Percentiles rank a stretch among this genome's conserved stretches.
phyloP scores from a whole-genome alignment of 257 asterid genomes.

The Solanum ossicruentum region DNA sequence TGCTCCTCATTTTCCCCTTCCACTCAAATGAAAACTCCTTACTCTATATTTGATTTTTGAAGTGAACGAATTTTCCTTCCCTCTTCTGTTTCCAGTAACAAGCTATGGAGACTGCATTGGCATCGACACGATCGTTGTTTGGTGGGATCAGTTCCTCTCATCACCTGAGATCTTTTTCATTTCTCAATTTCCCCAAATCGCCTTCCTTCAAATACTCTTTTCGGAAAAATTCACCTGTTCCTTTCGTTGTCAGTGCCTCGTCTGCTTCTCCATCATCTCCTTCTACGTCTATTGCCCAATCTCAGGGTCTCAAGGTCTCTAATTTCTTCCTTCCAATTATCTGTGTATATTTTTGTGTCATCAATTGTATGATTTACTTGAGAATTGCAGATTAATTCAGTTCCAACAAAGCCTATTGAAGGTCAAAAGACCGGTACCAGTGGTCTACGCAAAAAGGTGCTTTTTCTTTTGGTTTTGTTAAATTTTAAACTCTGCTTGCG shows the following conservation, averaged over 20 bases:
- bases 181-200: constrained; percentile 15
- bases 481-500: neutral
- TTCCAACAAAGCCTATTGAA: constrained; percentile 74
- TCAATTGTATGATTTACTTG: neutral
- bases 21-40: neutral
- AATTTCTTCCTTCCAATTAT: neutral
- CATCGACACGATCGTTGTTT: neutral
- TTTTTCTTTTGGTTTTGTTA: neutral
- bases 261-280: constrained; percentile 27
- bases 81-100: neutral
- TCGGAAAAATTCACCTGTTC: constrained; percentile 6
- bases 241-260: constrained; percentile 11
- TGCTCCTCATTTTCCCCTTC: neutral
- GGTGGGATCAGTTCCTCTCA: neutral
- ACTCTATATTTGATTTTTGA: neutral
- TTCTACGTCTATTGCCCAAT: constrained; percentile 39
- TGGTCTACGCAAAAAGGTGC: constrained; percentile 89
- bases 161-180: neutral
- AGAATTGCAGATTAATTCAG: constrained; percentile 38
- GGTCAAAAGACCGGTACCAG: constrained; percentile 98
- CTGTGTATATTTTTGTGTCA: neutral
- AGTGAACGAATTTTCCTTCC: neutral
- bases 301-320: constrained; percentile 51
- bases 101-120: neutral
- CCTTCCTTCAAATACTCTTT: constrained; percentile 9